Evolutionary conservation across 2,329 filamentous ascomycete genomes (phyloP).

Genomic region (Cladosporium cucumerinum): DNA sequence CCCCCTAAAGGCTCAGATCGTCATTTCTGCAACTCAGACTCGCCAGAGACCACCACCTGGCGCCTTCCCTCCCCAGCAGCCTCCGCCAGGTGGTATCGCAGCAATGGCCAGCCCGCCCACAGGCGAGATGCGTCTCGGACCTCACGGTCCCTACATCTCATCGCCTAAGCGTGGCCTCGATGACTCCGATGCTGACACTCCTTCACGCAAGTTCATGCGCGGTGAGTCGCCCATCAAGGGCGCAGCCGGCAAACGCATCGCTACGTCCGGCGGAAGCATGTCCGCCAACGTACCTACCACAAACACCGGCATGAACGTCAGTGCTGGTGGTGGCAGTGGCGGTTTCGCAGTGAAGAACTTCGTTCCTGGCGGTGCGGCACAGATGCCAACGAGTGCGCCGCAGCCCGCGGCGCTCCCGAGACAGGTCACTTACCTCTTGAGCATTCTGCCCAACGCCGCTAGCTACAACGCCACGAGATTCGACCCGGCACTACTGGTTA

Average conservation of each 20-base stretch:
- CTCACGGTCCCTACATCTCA: slow-evolving; percentile 35
- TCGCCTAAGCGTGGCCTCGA: slow-evolving; percentile 49
- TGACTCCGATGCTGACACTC: slow-evolving; percentile 66
- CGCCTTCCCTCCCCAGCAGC: slow-evolving; percentile 10
- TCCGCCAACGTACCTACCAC: slow-evolving; percentile 26
- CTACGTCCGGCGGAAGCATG: slow-evolving; percentile 17
- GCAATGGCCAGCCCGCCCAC: slow-evolving; percentile 12
- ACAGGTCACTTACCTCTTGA: slow-evolving; percentile 52
- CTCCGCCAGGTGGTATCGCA: slow-evolving; percentile 4
- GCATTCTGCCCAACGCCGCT: slow-evolving; percentile 63
- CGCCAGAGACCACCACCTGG: slow-evolving; percentile 40
- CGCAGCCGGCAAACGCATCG: slow-evolving; percentile 74
- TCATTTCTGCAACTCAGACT: slow-evolving; percentile 82
- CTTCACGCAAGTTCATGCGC: slow-evolving; percentile 80
- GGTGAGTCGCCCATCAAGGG: slow-evolving; percentile 93
- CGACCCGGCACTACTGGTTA: slow-evolving; percentile 67
- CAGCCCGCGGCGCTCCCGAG: slow-evolving; percentile 67
- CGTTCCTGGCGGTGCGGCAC: slow-evolving; percentile 21
- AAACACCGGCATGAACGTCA: slow-evolving; percentile 6
- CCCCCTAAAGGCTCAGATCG: slow-evolving; percentile 73
- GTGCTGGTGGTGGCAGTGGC: slow-evolving; percentile 21
- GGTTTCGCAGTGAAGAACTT: slow-evolving; percentile 35
- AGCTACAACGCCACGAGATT: slow-evolving; percentile 70
- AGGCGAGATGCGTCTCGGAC: slow-evolving; percentile 30
- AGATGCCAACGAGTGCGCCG: slow-evolving; percentile 26